Base-by-base conservation (phyloP, 2,329 filamentous ascomycete species). In the Fusarium nodosum region DNA sequence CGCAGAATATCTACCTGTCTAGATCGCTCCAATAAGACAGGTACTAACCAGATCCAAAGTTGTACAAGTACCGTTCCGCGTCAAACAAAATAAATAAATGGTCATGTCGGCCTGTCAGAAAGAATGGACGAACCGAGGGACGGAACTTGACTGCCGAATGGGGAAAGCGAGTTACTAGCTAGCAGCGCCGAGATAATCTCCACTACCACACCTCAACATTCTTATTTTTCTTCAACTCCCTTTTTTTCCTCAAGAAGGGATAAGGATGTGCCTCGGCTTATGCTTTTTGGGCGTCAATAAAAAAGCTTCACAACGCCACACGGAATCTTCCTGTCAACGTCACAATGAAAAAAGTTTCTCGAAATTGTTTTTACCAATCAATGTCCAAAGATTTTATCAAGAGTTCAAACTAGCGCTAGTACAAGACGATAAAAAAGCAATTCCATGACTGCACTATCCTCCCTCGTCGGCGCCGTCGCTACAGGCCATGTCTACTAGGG, bases 121-220 rank as follows among this genome's bases (percentile, higher is more conserved):
- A 20, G 11, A 38, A 28, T 28, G 2, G 6, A 39, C 11, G 13
- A 46, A 31, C 60, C 61, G 53, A 64, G 60, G 60, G 26, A 51
- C 60, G 61, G 61, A 26, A 64, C 15, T 59, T 28, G 24, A 31
- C 18, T 59, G 30, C 61, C 39, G 39, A 61, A 47, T 59, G 45
- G 54, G 62, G 47, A 31, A 60, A 53, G 34, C 24, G 20, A 54
- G 18, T 20, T 31, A 22, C 33, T 30, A 20, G 20, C 39, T 60
- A 47, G 54, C 54, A 48, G 11, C 20, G 12, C 60, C 62, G 54
- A 60, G 54, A 30, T 24, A 42, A 48, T 47, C 46, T 60, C 62
- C 60, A 65, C 62, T 24, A 33, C 26, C 20, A 26, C 31, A 34
- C 6, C 15, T 28, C 22, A 22, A 20, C 33, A n/a, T 22, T 55